These are phyloP conservation scores for Huiozyma sinensis DNA, from an alignment of 805 yeast species.

Conservation along the genomic window DNA sequence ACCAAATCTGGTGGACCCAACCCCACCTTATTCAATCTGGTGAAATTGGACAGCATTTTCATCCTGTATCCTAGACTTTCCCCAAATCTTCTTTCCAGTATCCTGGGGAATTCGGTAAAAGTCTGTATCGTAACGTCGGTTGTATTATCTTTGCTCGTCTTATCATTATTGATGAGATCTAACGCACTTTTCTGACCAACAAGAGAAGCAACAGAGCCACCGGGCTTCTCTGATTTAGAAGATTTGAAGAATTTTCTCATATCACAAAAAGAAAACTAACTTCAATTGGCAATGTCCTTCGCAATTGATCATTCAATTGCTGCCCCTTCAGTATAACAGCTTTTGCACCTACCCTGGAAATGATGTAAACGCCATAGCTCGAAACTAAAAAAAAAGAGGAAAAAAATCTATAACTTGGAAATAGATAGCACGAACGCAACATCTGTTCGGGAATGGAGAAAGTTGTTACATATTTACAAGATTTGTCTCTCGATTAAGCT, in stretches of 20 bases:
- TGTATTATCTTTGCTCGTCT: background rate
- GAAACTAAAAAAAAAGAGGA: no score
- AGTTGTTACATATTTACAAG: background rate
- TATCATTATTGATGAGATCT: background rate
- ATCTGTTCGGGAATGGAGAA: no score
- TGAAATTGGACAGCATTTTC: conserved; percentile 11
- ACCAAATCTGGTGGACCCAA: conserved; percentile 68
- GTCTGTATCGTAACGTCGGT: background rate
- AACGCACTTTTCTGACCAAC: background rate
- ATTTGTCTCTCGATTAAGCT: background rate
- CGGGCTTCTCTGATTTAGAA: background rate
- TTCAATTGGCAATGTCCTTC: no score
- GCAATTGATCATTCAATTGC: no score
- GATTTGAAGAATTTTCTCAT: no score
- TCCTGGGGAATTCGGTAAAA: conserved; percentile 17
- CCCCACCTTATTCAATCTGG: conserved; percentile 25
- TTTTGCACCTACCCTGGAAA: no score
- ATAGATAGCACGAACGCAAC: no score
- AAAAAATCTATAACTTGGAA: no score
- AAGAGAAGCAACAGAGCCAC: background rate
- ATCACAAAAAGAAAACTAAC: no score
- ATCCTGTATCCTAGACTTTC: conserved; percentile 24
- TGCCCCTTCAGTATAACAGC: no score
- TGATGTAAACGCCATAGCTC: no score
- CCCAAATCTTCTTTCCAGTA: conserved; percentile 21